Base-by-base conservation (phyloP, 2,329 filamentous ascomycete species). In the Fusarium sacchari region DNA sequence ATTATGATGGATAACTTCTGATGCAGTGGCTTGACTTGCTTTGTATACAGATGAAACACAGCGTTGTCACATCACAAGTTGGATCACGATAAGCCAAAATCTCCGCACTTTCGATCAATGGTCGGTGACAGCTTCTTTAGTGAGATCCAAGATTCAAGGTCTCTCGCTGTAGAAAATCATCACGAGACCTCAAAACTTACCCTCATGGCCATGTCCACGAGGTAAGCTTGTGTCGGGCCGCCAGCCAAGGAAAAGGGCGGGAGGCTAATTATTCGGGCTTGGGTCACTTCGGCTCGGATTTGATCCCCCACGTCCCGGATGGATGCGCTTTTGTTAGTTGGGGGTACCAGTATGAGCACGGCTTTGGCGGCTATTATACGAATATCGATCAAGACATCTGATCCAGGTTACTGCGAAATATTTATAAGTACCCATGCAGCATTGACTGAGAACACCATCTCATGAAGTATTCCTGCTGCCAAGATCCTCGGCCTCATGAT, bases 11-110 rank as follows among this genome's bases (percentile, higher is more conserved):
- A 55, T 49, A 39, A 60, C 60, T 73, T 73, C 71, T 73, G 71
- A 72, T 74, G 71, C 67, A 73, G 67, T 74, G 71, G 71, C 71
- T 73, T 74, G 71, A 68, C 71, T 73, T 73, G 49, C 67, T 60
- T 74, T 67, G 58, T 72, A 71, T 61, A 42, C 62, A 63, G 49
- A 60, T 73, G 71, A 73, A 73, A 73, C 71, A 62, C 67, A 52
- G 64, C 46, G 67, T 59, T 64, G 67, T 53, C 62, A 58, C 71
- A 73, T 67, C 24, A 52, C 42, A 37, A 71, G 40, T 49, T 47
- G 36, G 52, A 65, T 57, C 42, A 69, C 49, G 57, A 55, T 53
- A 39, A 55, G 59, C 59, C 42, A 52, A 58, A 49, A 53, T 65
- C 40, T 55, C 67, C 37, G 52, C 59, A 58, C 28, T 39, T 42